A percentile compares a stretch with the other conserved stretches of the same genome.
phyloP scores from a whole-genome alignment of 805 yeast species.

The Priceomyces melissophilus region DNA sequence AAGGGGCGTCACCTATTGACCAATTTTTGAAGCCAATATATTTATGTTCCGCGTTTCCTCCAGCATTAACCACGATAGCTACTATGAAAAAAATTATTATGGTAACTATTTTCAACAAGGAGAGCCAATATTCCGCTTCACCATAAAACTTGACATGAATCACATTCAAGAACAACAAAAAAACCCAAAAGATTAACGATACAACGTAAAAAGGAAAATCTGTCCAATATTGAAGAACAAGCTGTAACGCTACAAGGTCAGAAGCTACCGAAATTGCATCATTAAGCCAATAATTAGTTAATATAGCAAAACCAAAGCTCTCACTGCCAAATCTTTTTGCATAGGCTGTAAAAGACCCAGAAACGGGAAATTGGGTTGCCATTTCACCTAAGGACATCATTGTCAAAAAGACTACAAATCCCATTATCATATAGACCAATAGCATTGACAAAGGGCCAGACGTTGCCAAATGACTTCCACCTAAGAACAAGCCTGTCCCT shows the following conservation, averaged over 20 bases:
- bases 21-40: constrained; percentile 44
- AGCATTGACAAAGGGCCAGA: constrained; percentile 36
- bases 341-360: constrained; percentile 52
- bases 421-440: constrained; percentile 33
- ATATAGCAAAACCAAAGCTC: constrained; percentile 50
- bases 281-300: constrained; percentile 50
- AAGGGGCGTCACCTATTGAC: constrained; percentile 50
- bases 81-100: constrained; percentile 54
- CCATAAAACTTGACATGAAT: constrained; percentile 39
- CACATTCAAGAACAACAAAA: constrained; percentile 41
- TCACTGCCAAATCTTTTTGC: constrained; percentile 49
- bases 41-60: constrained; percentile 47
- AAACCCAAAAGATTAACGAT: constrained; percentile 52
- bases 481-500: constrained; percentile 33
- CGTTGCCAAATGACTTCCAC: constrained; percentile 25
- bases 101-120: constrained; percentile 45
- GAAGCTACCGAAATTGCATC: constrained; percentile 48
- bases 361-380: constrained; percentile 52
- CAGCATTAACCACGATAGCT: constrained; percentile 54
- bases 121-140: constrained; percentile 39
- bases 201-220: constrained; percentile 49
- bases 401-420: constrained; percentile 47
- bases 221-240: constrained; percentile 47
- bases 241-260: constrained; percentile 46
- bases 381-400: constrained; percentile 56